Percentiles rank a stretch among this genome's conserved stretches.
phyloP scores from a whole-genome alignment of 2,329 filamentous ascomycete genomes.

The Cercospora zeina region DNA sequence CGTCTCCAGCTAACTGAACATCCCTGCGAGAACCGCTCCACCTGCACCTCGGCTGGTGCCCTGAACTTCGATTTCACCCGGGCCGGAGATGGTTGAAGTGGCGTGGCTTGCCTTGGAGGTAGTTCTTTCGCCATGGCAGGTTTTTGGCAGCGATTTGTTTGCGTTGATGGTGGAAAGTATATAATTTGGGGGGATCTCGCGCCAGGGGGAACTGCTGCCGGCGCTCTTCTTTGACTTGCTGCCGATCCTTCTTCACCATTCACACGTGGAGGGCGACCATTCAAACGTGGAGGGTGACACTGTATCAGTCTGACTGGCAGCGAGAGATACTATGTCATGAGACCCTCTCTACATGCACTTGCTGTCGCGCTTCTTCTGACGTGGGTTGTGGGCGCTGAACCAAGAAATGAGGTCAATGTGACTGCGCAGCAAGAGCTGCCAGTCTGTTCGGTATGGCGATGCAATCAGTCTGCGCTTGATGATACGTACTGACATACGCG shows the following conservation, averaged over 20 bases:
- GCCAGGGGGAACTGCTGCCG: not conserved
- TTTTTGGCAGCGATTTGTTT: not conserved
- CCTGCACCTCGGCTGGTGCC: not conserved
- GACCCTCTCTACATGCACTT: conserved; percentile 1
- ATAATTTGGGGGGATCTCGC: not conserved
- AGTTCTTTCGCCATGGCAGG: not conserved
- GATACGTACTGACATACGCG: not conserved
- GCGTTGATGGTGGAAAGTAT: not conserved
- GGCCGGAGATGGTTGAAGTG: not conserved
- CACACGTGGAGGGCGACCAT: not conserved
- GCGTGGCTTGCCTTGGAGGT: not conserved
- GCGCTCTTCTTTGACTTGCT: not conserved
- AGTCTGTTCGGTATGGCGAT: not conserved
- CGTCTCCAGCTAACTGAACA: not conserved
- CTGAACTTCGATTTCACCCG: not conserved
- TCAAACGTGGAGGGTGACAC: not conserved
- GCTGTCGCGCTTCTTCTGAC: not conserved
- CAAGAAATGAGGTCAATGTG: conserved; percentile 8
- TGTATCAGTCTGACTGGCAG: not conserved
- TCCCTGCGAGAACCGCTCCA: not conserved
- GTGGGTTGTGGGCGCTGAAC: not conserved
- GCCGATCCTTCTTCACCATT: not conserved
- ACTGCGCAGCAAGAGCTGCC: conserved; percentile 13
- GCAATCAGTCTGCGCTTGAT: not conserved
- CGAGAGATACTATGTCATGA: conserved; percentile 1